Conservation (phyloP, 2,329 filamentous ascomycete genomes). For the Biscogniauxia sp. region DNA sequence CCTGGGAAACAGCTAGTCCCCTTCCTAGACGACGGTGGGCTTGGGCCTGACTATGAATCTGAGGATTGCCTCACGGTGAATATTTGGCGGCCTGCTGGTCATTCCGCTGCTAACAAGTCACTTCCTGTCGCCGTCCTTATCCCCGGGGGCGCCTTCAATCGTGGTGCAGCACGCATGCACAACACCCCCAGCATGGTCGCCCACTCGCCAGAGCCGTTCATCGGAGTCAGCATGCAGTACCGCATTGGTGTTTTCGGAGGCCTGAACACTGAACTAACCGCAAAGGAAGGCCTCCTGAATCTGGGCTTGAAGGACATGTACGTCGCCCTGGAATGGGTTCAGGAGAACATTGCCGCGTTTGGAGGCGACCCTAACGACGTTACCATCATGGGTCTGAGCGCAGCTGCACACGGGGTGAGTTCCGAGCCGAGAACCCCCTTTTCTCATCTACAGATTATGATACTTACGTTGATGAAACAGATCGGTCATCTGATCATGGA, state of each 20-base stretch:
- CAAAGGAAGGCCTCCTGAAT: conserved; percentile 46
- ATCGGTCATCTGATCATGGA: conserved; percentile 35
- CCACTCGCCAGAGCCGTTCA: conserved; percentile 44
- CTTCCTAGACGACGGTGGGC: conserved; percentile 30
- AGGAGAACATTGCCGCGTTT: conserved; percentile 42
- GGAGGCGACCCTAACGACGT: background rate
- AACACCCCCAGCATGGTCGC: conserved; percentile 51
- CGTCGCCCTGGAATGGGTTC: conserved; percentile 47
- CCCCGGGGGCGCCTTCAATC: conserved; percentile 33
- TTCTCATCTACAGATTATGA: background rate
- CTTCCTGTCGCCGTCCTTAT: conserved; percentile 29
- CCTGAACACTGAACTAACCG: conserved; percentile 48
- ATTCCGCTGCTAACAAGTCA: conserved; percentile 4
- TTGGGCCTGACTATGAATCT: conserved; percentile 31
- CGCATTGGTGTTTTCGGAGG: conserved; percentile 59
- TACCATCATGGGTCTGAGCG: background rate
- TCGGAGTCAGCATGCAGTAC: conserved; percentile 46
- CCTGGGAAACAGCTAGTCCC: conserved; percentile 32
- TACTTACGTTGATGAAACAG: conserved; percentile 1
- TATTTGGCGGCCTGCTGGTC: conserved; percentile 7
- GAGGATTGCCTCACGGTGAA: conserved; percentile 19
- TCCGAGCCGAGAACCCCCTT: background rate
- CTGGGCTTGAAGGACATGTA: conserved; percentile 16
- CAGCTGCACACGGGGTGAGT: background rate
- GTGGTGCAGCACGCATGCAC: conserved; percentile 38